Conservation (phyloP, 108 stramenopile species). For the Craspedostauros australis region DNA sequence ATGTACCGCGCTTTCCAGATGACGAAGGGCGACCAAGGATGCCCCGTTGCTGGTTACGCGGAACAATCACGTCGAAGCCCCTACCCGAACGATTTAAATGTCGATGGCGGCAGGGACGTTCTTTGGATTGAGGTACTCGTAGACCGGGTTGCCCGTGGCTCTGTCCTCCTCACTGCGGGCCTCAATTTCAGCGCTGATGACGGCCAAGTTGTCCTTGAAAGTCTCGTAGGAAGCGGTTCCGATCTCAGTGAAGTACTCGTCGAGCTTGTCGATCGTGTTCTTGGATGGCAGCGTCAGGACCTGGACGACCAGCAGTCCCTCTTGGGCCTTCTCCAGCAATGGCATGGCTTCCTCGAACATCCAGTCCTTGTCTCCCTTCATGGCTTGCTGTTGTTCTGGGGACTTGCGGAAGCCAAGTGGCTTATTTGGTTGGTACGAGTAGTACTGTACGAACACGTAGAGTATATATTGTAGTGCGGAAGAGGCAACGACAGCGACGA, state of each 20-base stretch:
- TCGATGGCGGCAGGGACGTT: slow-evolving; percentile 7
- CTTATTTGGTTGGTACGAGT: slow-evolving; percentile 6
- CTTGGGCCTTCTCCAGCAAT: no score
- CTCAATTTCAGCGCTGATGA: slow-evolving; percentile 3
- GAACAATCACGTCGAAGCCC: no score
- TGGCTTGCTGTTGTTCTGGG: neutral
- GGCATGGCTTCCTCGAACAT: neutral
- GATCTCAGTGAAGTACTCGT: neutral
- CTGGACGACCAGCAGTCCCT: neutral
- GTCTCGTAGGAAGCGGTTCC: slow-evolving; percentile 6
- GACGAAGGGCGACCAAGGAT: no score
- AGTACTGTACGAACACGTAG: no score
- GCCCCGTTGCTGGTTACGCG: no score
- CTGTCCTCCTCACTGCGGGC: neutral
- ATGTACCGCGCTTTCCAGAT: no score
- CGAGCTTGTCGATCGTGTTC: neutral
- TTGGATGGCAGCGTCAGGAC: neutral
- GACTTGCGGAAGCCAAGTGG: neutral
- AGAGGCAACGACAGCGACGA: no score
- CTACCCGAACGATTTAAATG: no score
- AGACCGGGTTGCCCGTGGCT: neutral
- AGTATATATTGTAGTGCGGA: no score
- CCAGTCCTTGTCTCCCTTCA: neutral
- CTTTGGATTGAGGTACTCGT: slow-evolving; percentile 4
- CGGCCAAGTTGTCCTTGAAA: neutral